Percentiles rank a stretch among this genome's conserved stretches.
phyloP scores from a whole-genome alignment of 768 basidiomycete genomes.

The Hypsizygus marmoreus region DNA sequence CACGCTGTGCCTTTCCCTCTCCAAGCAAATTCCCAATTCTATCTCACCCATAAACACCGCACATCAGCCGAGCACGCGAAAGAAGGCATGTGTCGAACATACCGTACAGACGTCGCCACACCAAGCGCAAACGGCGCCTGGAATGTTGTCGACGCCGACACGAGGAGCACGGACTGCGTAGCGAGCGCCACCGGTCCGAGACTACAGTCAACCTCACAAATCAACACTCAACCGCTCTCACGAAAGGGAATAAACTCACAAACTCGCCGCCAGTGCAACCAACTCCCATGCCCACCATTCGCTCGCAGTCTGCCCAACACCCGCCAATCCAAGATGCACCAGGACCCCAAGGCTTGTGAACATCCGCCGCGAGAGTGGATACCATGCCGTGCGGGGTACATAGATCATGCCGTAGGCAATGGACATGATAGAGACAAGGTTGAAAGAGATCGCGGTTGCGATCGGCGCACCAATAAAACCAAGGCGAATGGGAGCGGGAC shows the following conservation, averaged over 20 bases:
- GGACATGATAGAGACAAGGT: constrained; percentile 70
- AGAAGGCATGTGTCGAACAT: constrained; percentile 16
- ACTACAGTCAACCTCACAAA: constrained; percentile 33
- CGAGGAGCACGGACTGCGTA: constrained; percentile 83
- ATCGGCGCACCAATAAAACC: constrained; percentile 94
- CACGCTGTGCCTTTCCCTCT: constrained; percentile 72
- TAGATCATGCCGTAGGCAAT: constrained; percentile 64
- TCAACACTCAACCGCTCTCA: background rate
- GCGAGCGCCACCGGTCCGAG: constrained; percentile 83
- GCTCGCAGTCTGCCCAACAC: constrained; percentile 81
- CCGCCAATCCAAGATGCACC: constrained; percentile 77
- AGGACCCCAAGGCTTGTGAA: constrained; percentile 72
- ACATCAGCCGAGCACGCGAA: constrained; percentile 1
- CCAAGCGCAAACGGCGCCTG: constrained; percentile 85
- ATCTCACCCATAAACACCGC: background rate
- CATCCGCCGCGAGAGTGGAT: constrained; percentile 63
- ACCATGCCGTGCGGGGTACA: constrained; percentile 77
- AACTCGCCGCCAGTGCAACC: constrained; percentile 56
- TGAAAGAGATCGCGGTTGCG: constrained; percentile 86
- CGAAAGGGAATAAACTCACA: constrained; percentile 30
- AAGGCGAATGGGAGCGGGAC: constrained; percentile 72
- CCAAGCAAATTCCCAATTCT: constrained; percentile 91
- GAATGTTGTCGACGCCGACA: constrained; percentile 73
- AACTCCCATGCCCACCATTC: constrained; percentile 99
- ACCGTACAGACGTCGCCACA: constrained; percentile 87